Base-by-base conservation (phyloP, 2,329 filamentous ascomycete genomes). In the Colletotrichum sidae region DNA sequence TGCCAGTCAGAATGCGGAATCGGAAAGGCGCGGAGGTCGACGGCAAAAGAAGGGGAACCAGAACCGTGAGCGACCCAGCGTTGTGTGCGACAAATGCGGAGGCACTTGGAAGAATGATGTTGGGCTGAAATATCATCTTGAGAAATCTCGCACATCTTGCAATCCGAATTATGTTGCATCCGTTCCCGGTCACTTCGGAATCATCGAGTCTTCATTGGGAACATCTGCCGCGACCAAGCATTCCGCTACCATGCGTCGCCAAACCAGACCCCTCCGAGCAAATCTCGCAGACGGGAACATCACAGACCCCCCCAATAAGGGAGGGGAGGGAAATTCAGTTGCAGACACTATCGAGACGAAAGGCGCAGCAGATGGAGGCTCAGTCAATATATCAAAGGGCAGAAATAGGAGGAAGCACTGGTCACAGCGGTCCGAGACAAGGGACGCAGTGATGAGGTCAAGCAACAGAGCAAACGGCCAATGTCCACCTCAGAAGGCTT, bases 71-170 rank as follows among this genome's bases (percentile, higher is more conserved):
- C 46, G 63, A 7, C 13, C 44, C 25, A 76, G 77, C 61, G 60
- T 77, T 70, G 77, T 74, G 17, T 89, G 86, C 67, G 80, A 85
- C 9, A 84, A 81, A 47, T 89, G 86, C 64, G 81, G 81, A 9
- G 81, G 80, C 3, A 76, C 74, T 10, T 89, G 86, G 85, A 88
- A 87, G 72, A 88, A 88, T 55, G 78, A 84, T 39, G 77, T 86
- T 50, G 86, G 86, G 0, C 76, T 88, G 13, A 85, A 87, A 55
- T 89, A 89, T 70, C 86, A 89, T 67, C 74, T 84, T 12, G 83
- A 82, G 39, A 88, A 87, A 69, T 84, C 86, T 1, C 78, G 78
- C 64, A 83, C 83, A 4, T 25, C 79, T 12, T 89, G 86, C 70
- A 89, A 89, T 68, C 81, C 85, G 2, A 72, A 73, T 60, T 84